phyloP scores from a whole-genome alignment of 768 basidiomycete genomes.

The Amanita rimosa region DNA sequence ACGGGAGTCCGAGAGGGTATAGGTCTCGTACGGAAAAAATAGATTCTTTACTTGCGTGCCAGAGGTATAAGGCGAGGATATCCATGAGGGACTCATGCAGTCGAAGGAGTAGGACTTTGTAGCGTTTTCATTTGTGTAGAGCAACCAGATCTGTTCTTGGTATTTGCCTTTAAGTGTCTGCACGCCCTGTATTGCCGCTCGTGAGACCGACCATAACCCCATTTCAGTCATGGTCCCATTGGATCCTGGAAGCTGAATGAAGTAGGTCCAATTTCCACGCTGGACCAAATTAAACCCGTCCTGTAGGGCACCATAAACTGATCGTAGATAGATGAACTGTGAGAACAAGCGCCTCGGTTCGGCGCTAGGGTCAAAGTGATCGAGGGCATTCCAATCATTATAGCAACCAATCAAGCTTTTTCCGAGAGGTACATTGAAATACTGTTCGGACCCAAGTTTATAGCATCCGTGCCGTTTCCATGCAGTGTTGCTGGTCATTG shows the following conservation, averaged over 20 bases:
- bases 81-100: constrained; percentile 54
- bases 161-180: constrained; percentile 54
- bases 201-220: constrained; percentile 78
- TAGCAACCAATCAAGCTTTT: constrained; percentile 71
- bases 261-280: constrained; percentile 76
- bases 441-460: constrained; percentile 79
- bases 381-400: constrained; percentile 87
- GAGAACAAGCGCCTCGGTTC: constrained; percentile 64
- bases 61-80: constrained; percentile 64
- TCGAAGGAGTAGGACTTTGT: constrained; percentile 54
- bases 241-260: constrained; percentile 75
- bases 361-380: constrained; percentile 89
- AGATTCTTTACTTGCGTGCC: constrained; percentile 61
- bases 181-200: constrained; percentile 43
- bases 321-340: constrained; percentile 64
- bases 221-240: constrained; percentile 73
- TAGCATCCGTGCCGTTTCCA: constrained; percentile 96
- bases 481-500: constrained; percentile 75
- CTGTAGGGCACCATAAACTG: constrained; percentile 59
- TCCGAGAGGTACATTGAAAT: constrained; percentile 88
- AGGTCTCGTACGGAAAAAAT: constrained; percentile 75
- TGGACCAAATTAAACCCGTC: constrained; percentile 84
- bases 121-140: constrained; percentile 79
- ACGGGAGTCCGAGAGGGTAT: constrained; percentile 54
- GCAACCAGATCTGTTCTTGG: constrained; percentile 67